Conservation (phyloP, 768 basidiomycete species). For the Collybiopsis confluens region DNA sequence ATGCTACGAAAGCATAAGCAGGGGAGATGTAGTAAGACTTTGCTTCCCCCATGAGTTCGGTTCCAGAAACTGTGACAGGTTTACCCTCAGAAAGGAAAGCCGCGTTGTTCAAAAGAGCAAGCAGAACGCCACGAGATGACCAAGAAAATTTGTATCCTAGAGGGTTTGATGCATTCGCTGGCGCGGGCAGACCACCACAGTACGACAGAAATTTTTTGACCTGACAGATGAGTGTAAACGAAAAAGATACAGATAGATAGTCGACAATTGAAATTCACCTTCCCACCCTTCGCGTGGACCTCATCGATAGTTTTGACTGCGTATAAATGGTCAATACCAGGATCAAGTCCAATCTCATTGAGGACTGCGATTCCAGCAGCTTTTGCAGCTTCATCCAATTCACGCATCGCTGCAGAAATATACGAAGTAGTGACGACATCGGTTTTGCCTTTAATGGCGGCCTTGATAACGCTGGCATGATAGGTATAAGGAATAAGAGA, state of each 20-base stretch:
- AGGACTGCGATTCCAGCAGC: slow-evolving; percentile 89
- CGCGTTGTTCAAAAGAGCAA: slow-evolving; percentile 89
- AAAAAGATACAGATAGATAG: background rate
- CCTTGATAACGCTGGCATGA: slow-evolving; percentile 87
- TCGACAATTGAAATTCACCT: slow-evolving; percentile 44
- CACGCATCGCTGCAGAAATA: slow-evolving; percentile 87
- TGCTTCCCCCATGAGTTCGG: slow-evolving; percentile 85
- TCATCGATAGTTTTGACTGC: slow-evolving; percentile 93
- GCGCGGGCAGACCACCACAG: slow-evolving; percentile 94
- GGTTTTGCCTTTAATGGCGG: slow-evolving; percentile 82
- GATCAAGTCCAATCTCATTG: slow-evolving; percentile 98
- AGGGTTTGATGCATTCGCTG: slow-evolving; percentile 88
- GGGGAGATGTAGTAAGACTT: slow-evolving; percentile 94
- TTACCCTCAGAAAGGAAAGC: slow-evolving; percentile 70
- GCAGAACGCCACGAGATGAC: slow-evolving; percentile 94
- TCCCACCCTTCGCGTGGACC: slow-evolving; percentile 91
- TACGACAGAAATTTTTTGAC: slow-evolving; percentile 90
- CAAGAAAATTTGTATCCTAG: slow-evolving; percentile 99
- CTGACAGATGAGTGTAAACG: slow-evolving; percentile 29
- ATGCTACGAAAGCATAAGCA: slow-evolving; percentile 93
- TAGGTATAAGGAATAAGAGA: slow-evolving; percentile 94
- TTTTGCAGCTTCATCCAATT: slow-evolving; percentile 74
- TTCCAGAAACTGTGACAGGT: slow-evolving; percentile 63
- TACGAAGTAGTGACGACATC: slow-evolving; percentile 97
- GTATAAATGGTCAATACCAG: slow-evolving; percentile 91